Base-by-base conservation (phyloP, 768 basidiomycete genomes). In the Udeniomyces megalosporus region DNA sequence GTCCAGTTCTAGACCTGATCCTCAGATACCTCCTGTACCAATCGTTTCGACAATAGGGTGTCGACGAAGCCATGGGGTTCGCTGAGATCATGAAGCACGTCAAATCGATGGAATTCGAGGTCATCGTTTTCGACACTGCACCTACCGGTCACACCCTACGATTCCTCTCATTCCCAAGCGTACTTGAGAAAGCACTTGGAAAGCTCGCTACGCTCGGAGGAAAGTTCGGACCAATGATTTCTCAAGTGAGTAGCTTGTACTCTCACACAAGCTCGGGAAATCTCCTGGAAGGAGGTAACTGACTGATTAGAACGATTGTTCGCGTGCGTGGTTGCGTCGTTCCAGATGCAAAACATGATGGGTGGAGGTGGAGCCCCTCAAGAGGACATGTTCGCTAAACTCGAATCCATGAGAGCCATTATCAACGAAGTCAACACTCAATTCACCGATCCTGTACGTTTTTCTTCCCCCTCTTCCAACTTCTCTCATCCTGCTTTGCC, bases 21-120 rank as follows among this genome's bases (percentile, higher is more conserved):
- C n/a, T n/a, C n/a, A n/a, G n/a, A n/a, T n/a, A n/a, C n/a, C n/a
- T n/a, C n/a, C n/a, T n/a, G n/a, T n/a, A n/a, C n/a, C n/a, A n/a
- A n/a, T n/a, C n/a, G n/a, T n/a, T n/a, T n/a, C n/a, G n/a, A n/a
- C n/a, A n/a, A n/a, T n/a, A 42, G 38, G 95, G 95, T 76, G 93
- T 99, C 14, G 95, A 99, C 70, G 95, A 99, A 75, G 95, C 95
- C 3, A 97, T 99, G 95, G 91, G 90, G 66, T 99, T 99, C 69
- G 95, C 95, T 0, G 95, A 99, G 74, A 95, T 99, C 73, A 99
- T 97, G 95, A 99, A 97, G 73, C 93, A 99, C 74, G 95, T 99
- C 75, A 96, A 99, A 75, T 96, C 93, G 22, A 97, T 99, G 92
- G 84, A 96, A 75, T 99, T 92, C 78, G 93, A 90, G n/a, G 92